phyloP scores from a whole-genome alignment of 257 asterid species.

The Leptodermis oblonga region DNA sequence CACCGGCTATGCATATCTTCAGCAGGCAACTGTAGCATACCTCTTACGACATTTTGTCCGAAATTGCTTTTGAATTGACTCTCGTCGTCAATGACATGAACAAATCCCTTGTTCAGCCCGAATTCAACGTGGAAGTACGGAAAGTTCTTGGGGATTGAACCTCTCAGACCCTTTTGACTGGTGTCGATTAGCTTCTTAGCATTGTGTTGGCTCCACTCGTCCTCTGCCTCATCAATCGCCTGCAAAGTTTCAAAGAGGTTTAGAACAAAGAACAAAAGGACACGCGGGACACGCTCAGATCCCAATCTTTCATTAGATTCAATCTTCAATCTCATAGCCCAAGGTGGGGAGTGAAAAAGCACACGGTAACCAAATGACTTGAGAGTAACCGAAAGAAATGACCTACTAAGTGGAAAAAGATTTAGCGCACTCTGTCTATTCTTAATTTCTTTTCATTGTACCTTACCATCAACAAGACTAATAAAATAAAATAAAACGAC shows the following conservation, averaged over 20 bases:
- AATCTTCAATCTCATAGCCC: not conserved
- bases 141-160: conserved; percentile 85
- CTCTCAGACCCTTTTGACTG: conserved; percentile 72
- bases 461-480: too few species aligned
- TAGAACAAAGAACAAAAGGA: not conserved
- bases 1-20: conserved; percentile 90
- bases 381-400: not conserved
- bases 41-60: conserved; percentile 75
- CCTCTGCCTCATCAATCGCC: conserved; percentile 99
- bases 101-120: conserved; percentile 74
- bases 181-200: conserved; percentile 97
- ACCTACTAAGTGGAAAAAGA: not conserved
- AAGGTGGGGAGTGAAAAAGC: too few species aligned
- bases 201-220: conserved; percentile 96
- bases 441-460: too few species aligned
- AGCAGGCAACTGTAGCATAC: conserved; percentile 70
- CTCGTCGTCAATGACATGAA: conserved; percentile 93
- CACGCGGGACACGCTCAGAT: not conserved
- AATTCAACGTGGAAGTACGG: conserved; percentile 96
- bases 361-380: not conserved
- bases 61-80: conserved; percentile 67
- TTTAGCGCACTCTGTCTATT: too few species aligned
- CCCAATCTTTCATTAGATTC: not conserved
- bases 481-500: too few species aligned
- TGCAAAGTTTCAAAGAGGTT: conserved; percentile 20